Base-by-base conservation (phyloP, 1,139 yeast species). In the Candida sanyaensis region DNA sequence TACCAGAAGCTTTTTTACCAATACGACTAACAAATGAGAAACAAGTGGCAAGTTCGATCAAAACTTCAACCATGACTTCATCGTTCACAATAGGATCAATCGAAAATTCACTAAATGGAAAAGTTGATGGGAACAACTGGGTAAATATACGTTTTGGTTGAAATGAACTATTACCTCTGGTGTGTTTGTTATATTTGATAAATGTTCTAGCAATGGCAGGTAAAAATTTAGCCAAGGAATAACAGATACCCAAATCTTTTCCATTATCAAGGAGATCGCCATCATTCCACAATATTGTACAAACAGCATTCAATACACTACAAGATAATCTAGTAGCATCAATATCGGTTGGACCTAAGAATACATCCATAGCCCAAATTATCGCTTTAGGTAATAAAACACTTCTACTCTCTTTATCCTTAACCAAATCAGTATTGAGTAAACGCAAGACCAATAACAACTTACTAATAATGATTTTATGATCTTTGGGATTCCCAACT, bases 81-180 rank as follows among this genome's bases (percentile, higher is more conserved):
- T 86, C 89, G 54, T 82, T 81, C 24, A 88, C 88, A 44, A 84
- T 75, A 0, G 96, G 85, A 61, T 89, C 96, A 57, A 88, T 78
- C 1, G 93, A 83, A 39, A 77, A 62, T 39, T 83, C 84, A 46
- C 69, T 69, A 60, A 86, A 85, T 17, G 96, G 96, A 59, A 78
- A 81, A 12, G 69, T 68, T 17, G 76, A 75, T 5, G 96, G 96
- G 70, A 89, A 90, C 33, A 90, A 66, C 34, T 73, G 72, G 0
- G 89, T 83, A 58, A 82, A 86, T 0, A 81, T 75, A 67, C 89
- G 80, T 63, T 79, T 84, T 28, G 84, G 77, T 48, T 76, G 78
- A 65, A 81, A 82, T 45, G 72, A 69, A 4, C 77, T 80, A 45
- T 74, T 73, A 13, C 74, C 74, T 58, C 81, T 72, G 41, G 86